Evolutionary conservation across 106 monocot species (phyloP), one percentile per base, ranked within the genome.

Genomic region (Acanthochlamys bracteata): DNA sequence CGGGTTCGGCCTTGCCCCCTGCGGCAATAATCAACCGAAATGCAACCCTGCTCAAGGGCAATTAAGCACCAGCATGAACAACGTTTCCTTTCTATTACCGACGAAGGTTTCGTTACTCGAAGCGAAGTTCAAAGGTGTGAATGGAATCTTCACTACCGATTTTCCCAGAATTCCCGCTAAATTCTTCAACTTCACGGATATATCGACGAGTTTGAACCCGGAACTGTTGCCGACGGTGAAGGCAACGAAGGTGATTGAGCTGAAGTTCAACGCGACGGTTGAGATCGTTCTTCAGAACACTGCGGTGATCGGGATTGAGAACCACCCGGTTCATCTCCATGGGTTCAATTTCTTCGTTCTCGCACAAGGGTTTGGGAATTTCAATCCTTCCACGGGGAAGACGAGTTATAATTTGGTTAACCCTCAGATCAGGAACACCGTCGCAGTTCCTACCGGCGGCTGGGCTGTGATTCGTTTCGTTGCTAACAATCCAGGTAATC

Each of bases 381-480:
- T 72, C 45, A 61, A 83, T 12, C 49, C 65, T 12, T 39, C 51
- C 1, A 11, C 26, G 3, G 86, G 66, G 13, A 54, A 20, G 45
- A 67, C 64, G 61, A 60, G 43, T 12, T 90, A 66, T 57, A 90
- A 90, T 41, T 64, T 90, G 69, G 73, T 83, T 0, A 24, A 86
- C 49, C 90, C 90, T 7, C 80, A 73, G 49, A 64, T 64, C 59
- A 64, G 90, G 68, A 90, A 90, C 71, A 90, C 90, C 10, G 66
- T 90, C 33, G 77, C 74, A 2, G 86, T 90, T 13, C 86, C 90
- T 0, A 57, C 66, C 19, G 86, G 83, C 0, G 90, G 90, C 3
- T 90, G 90, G 90, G 86, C 83, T 0, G 86, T 86, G 20, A 86
- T 90, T 55, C 71, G 90, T 0, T 90, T 90, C 73, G 60, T 56